phyloP scores from a whole-genome alignment of 73 alveolate genomes.

The Symbiodinium pilosum region DNA sequence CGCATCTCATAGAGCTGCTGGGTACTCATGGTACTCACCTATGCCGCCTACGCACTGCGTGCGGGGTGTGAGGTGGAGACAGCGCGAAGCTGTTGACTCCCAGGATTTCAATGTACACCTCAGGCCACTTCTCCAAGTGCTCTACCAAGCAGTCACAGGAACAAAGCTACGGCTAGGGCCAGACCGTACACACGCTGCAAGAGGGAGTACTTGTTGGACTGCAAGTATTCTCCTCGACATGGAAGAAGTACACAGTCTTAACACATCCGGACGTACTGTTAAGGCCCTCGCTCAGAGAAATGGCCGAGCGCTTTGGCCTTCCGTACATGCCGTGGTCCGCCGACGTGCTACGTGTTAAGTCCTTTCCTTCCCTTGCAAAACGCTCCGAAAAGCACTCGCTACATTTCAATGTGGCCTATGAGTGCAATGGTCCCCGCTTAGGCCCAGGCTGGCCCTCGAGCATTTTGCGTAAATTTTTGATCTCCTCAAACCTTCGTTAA shows the following conservation, averaged over 20 bases:
- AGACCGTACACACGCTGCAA: background rate
- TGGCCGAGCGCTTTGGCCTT: background rate
- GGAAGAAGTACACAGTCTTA: background rate
- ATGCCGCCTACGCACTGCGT: too few species aligned
- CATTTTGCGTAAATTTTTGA: background rate
- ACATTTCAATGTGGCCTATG: too few species aligned
- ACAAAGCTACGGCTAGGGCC: background rate
- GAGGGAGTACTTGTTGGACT: constrained; percentile 16
- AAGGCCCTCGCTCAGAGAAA: background rate
- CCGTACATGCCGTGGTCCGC: background rate
- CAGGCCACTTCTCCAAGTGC: background rate
- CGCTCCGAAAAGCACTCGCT: too few species aligned
- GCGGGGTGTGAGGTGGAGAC: background rate
- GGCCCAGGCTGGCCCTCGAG: background rate
- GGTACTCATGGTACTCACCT: background rate
- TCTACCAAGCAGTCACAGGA: background rate
- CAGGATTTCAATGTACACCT: background rate
- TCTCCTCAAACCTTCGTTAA: background rate
- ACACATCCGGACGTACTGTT: too few species aligned
- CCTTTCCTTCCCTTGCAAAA: too few species aligned
- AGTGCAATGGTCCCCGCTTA: background rate
- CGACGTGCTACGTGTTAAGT: too few species aligned
- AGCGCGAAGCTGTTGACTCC: background rate
- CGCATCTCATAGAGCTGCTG: too few species aligned
- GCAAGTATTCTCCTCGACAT: background rate